Evolutionary conservation across 2,329 filamentous ascomycete genomes (phyloP).

Genomic region (Xylaria sp.): DNA sequence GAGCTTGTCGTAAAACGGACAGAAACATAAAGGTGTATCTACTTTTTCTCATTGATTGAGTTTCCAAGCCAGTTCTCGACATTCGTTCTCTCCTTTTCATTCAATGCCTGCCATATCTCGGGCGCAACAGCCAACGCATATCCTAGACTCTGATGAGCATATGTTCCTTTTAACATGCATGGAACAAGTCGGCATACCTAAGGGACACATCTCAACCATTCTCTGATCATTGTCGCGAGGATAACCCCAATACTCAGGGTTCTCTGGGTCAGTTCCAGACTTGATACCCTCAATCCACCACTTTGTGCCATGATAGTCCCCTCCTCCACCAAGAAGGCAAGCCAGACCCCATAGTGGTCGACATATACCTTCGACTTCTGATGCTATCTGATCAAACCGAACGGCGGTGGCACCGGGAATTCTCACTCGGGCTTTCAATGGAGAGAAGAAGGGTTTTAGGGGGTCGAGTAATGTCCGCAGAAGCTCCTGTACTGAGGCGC

Average conservation of each 20-base stretch:
- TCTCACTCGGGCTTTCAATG: conserved; percentile 57
- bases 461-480: conserved; percentile 63
- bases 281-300: conserved; percentile 67
- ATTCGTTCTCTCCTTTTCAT: conserved; percentile 56
- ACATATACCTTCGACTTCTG: conserved; percentile 70
- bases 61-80: conserved; percentile 69
- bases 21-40: conserved; percentile 11
- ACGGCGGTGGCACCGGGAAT: conserved; percentile 66
- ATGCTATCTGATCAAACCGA: conserved; percentile 70
- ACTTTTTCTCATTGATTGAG: conserved; percentile 72
- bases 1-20: background rate
- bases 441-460: conserved; percentile 66
- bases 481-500: conserved; percentile 54
- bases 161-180: background rate
- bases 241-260: conserved; percentile 69
- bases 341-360: conserved; percentile 72
- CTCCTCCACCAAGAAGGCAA: conserved; percentile 63
- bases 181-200: conserved; percentile 41
- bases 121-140: conserved; percentile 67
- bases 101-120: conserved; percentile 61
- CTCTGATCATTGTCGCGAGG: conserved; percentile 72
- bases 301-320: conserved; percentile 56
- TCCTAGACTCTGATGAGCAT: conserved; percentile 34
- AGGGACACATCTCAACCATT: conserved; percentile 80
- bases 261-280: conserved; percentile 64